Evolutionary conservation across 371 early-diverging fungal species (phyloP), one percentile per base, ranked within the genome.

Genomic region (Actinomortierella ambigua): DNA sequence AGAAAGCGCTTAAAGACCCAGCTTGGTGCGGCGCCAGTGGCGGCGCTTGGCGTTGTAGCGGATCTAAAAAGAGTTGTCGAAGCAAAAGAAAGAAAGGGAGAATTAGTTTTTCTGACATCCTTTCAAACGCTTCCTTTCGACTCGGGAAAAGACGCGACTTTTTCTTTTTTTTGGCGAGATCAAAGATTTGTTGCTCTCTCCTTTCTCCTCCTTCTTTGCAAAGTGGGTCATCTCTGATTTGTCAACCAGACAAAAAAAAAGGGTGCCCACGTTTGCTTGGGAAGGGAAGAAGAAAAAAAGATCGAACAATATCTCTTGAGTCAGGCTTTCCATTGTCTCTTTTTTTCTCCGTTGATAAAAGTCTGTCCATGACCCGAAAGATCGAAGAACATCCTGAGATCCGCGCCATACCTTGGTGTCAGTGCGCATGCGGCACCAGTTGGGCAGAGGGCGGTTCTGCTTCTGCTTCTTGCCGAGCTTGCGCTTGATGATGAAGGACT

Each of bases 11-110:
- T 94, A 95, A 77, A 96, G 79, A 87, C 92, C 91, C 79, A 96
- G 86, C 95, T 98, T 97, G 84, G 96, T 97, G 80, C 95, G 93
- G 82, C 97, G 90, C 98, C 98, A 98, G 95, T 98, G 90, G 73
- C 98, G 93, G 70, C 98, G 93, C 94, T 98, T 98, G 76, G 95
- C 88, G 88, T 97, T 98, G 93, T 97, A 98, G 75, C 95, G 75
- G 68, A 73, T 73, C 75, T 73, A 60, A 34, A 26, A 2, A 1
- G 7, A 14, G n/a, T 15, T 87, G 64, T 0, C 52, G 22, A 20
- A 18, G 1, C 20, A 41, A 24, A 20, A 50, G 46, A 28, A 29
- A 44, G 46, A 22, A 6, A 0, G 24, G 34, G 18, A 39, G n/a
- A 29, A 28, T 39, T 47, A 48, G 50, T 44, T 0, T 8, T n/a